These are phyloP conservation scores for Rhizopus stolonifer DNA, from an alignment of 371 early-diverging fungal genomes.

Conservation along the genomic window DNA sequence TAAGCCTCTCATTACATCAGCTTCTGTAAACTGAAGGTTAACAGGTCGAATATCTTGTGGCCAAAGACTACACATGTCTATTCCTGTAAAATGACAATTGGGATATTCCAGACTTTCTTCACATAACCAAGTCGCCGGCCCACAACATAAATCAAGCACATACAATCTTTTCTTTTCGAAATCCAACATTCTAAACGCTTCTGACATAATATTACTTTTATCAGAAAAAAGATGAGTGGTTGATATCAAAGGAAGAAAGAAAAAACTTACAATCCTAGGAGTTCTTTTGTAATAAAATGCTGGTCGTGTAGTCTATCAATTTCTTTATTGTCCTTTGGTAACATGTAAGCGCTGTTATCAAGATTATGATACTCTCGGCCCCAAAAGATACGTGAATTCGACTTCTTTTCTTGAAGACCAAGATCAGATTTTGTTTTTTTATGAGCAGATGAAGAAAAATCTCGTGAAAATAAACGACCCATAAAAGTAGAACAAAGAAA, in stretches of 20 bases:
- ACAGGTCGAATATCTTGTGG: constrained; percentile 43
- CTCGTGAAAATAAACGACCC: not conserved
- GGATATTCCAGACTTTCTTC: constrained; percentile 44
- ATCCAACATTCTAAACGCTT: constrained; percentile 26
- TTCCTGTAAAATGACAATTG: constrained; percentile 35
- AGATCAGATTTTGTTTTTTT: not conserved
- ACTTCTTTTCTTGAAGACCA: not conserved
- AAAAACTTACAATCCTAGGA: constrained; percentile 37
- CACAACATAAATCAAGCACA: constrained; percentile 42
- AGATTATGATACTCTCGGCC: constrained; percentile 36
- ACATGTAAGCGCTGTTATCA: constrained; percentile 32
- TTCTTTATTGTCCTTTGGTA: constrained; percentile 43
- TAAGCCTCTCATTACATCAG: constrained; percentile 32
- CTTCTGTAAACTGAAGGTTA: constrained; percentile 31
- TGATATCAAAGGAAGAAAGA: not conserved
- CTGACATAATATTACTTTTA: constrained; percentile 40
- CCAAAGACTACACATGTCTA: constrained; percentile 43
- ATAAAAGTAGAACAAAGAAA: not conserved
- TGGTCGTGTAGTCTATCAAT: constrained; percentile 43
- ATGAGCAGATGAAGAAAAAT: not conserved
- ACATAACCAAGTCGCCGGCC: constrained; percentile 46
- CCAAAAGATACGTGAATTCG: constrained; percentile 17
- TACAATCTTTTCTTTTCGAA: constrained; percentile 27
- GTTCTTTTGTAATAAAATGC: constrained; percentile 40
- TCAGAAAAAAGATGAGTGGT: not conserved